Base-by-base conservation (phyloP, 2,329 filamentous ascomycete genomes). In the Davidsoniella neocaledoniae region DNA sequence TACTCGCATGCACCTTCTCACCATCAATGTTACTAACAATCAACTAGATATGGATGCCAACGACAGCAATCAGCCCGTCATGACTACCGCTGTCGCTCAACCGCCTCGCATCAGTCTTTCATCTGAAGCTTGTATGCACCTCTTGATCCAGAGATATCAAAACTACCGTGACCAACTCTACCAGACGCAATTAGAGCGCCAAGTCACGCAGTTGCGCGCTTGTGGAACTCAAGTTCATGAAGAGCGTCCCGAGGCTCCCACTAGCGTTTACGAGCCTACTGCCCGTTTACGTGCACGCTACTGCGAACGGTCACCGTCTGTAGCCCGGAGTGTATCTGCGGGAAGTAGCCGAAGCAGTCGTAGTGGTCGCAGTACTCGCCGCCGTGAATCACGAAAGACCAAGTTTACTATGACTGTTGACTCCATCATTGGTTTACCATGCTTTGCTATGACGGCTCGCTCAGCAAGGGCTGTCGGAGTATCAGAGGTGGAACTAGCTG, bases 61-160 rank as follows among this genome's bases (percentile, higher is more conserved):
- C 10, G 33, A 49, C 33, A n/a, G n/a, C n/a, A 26, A 33, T 12
- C 40, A 40, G 33, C 41, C 40, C 8, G 41, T 45, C 2, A 7
- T 38, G 26, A 36, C 48, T n/a, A 29, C 48, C 19, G 10, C 44
- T n/a, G 38, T 5, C 33, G 14, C 23, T 14, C 33, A 19, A 23
- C 41, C 48, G 14, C 36, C 51, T 12, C 29, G 38, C 41, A 21
- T 36, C 5, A 16, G 37, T n/a, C 17, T 29, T 1, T 25, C 29
- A 17, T 33, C 43, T 8, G 48, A 53, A 44, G 44, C 48, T 16
- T 43, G 47, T 26, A 48, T 53, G 25, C 44, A 50, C 23, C 21
- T 50, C 23, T 12, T 53, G 19, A 26, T 53, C 16, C 47, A 50
- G n/a, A 48, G 51, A 17, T 53, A 53, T 23, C 51, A 53, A 41